Base-by-base conservation (phyloP, 2,329 filamentous ascomycete genomes). In the Fusarium sp. region DNA sequence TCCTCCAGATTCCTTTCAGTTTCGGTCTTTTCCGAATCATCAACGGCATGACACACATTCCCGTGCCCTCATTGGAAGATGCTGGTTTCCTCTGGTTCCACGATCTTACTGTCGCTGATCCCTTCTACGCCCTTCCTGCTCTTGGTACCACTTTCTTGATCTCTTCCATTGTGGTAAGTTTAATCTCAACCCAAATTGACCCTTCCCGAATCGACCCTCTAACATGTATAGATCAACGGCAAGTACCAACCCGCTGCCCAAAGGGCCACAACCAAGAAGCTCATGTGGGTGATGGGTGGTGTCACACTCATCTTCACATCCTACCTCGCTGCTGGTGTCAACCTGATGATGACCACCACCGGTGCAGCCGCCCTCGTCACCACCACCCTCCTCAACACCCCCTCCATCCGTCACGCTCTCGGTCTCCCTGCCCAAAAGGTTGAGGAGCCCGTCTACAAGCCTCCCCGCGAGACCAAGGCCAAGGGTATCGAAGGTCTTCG, bases 1-100 rank as follows among this genome's bases (percentile, higher is more conserved):
- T 84, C 44, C 48, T 80, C 6, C 82, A 86, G 73, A 75, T 91
- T 14, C 90, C 94, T 7, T 84, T 97, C 69, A 92, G 91, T 65
- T 94, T 90, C 79, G 94, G 94, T 74, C 90, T 92, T 64, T 98
- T 95, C 84, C 89, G 92, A 65, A 83, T 95, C 47, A 79, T 97
- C 69, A 86, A 88, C 56, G 90, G 86, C 71, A 97, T 97, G 92
- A 81, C 88, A 2, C 79, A 84, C 24, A 82, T 98, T 49, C 95
- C 95, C 6, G 93, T 98, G 7, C 95, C 95, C 0, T 91, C 89
- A 2, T 79, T 98, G 70, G 87, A 92, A 73, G 83, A 81, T 2
- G 92, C 92, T 32, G 91, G 92, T 4, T 81, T 90, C 37, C 81
- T 90, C 42, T 99, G 96, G 96, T 87, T 98, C 71, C 81, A 83